A percentile compares a stretch with the other conserved stretches of the same genome.
phyloP scores from a whole-genome alignment of 495 filamentous ascomycete genomes.

The Trichoderma gamsii region DNA sequence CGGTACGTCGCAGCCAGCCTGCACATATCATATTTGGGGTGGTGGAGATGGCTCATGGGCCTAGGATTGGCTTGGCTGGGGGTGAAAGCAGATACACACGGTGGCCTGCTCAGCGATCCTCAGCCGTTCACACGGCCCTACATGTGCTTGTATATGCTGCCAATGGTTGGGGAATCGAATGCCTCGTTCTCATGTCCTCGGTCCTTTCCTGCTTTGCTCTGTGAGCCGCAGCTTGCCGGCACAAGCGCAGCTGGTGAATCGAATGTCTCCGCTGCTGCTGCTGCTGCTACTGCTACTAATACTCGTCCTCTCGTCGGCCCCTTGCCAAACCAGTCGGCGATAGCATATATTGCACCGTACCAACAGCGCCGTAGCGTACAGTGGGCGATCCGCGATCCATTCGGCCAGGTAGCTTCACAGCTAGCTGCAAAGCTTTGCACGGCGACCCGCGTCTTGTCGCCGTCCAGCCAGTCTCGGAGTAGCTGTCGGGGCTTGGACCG shows the following conservation, averaged over 20 bases:
- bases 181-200: background rate
- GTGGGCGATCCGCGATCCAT: conserved; percentile 12
- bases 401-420: background rate
- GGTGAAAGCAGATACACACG: background rate
- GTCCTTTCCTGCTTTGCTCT: background rate
- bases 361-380: background rate
- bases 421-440: conserved; percentile 6
- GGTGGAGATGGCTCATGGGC: conserved; percentile 11
- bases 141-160: background rate
- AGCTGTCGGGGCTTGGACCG: conserved; percentile 8
- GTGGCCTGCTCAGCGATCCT: conserved; percentile 1
- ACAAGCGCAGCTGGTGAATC: background rate
- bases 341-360: background rate
- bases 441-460: background rate
- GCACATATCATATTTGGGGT: background rate
- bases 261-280: background rate
- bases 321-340: background rate
- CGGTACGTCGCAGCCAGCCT: conserved; percentile 4
- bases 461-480: conserved; percentile 1
- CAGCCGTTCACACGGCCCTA: background rate
- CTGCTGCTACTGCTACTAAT: too few species aligned
- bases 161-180: background rate
- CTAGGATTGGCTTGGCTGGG: background rate
- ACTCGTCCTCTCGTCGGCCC: background rate
- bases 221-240: background rate